phyloP scores from a whole-genome alignment of 1,284 basidiomycete genomes.

The Moniliophthora roreri region DNA sequence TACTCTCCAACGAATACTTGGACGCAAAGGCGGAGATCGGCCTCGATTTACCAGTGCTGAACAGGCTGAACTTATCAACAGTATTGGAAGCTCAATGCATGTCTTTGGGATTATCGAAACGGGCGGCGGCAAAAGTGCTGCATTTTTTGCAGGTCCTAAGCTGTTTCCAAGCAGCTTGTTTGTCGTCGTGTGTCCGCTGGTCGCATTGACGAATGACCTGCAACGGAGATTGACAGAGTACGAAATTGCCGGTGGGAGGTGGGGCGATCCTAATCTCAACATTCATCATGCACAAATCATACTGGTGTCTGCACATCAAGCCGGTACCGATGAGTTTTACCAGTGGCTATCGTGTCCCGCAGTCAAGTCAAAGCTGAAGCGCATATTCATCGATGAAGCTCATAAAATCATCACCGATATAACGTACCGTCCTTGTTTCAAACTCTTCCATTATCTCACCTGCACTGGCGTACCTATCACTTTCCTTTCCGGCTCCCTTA shows the following conservation, averaged over 20 bases:
- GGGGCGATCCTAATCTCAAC: background rate
- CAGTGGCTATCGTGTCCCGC: background rate
- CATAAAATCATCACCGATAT: constrained; percentile 20
- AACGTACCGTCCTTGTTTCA: constrained; percentile 19
- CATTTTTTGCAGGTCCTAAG: constrained; percentile 17
- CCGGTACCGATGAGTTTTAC: background rate
- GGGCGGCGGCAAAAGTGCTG: constrained; percentile 20
- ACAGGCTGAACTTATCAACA: constrained; percentile 13
- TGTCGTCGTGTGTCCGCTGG: constrained; percentile 17
- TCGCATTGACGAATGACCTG: constrained; percentile 1
- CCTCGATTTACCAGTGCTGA: background rate
- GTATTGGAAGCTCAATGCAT: constrained; percentile 6
- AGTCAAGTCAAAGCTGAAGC: constrained; percentile 1
- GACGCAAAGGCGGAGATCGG: background rate
- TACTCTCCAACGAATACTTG: background rate
- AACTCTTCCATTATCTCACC: constrained; percentile 16
- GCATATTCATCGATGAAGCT: constrained; percentile 21
- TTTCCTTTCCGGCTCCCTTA: constrained; percentile 19
- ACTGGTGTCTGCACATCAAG: constrained; percentile 10
- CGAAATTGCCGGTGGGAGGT: background rate
- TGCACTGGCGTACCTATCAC: constrained; percentile 16
- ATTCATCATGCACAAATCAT: background rate
- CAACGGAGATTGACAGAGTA: background rate
- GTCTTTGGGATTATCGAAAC: constrained; percentile 20
- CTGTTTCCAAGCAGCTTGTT: constrained; percentile 13